Evolutionary conservation across 1,284 basidiomycete genomes (phyloP).

Genomic region (Sutorius eximius): DNA sequence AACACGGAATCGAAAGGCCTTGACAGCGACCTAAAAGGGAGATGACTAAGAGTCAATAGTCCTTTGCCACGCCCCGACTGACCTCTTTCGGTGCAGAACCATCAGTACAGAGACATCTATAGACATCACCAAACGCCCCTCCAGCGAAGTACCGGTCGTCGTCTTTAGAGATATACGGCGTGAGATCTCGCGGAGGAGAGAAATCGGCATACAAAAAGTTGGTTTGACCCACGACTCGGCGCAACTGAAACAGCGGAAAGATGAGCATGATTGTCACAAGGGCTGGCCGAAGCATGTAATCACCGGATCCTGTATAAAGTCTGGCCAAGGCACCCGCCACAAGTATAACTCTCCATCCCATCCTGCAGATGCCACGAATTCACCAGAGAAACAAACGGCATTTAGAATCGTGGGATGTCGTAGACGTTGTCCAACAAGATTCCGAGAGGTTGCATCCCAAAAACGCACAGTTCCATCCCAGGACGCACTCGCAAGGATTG

Average conservation of each 20-base stretch:
- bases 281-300: too few relatives aligned
- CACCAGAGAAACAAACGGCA: background rate
- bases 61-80: too few relatives aligned
- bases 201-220: too few relatives aligned
- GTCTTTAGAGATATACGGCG: background rate
- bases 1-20: slow-evolving; percentile 12
- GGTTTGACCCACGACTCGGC: too few relatives aligned
- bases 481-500: too few relatives aligned
- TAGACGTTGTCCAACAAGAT: background rate
- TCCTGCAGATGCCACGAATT: slow-evolving; percentile 4
- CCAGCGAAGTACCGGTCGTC: background rate
- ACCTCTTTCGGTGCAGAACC: background rate
- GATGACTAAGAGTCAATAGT: too few relatives aligned
- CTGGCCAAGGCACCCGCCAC: too few relatives aligned
- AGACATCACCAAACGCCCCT: background rate
- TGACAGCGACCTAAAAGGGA: slow-evolving; percentile 15
- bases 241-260: too few relatives aligned
- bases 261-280: too few relatives aligned
- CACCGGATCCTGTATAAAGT: too few relatives aligned
- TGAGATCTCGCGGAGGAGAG: background rate
- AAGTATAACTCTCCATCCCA: too few relatives aligned
- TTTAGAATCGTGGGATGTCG: background rate
- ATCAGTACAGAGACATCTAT: background rate
- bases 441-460: slow-evolving; percentile 7
- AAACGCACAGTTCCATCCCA: slow-evolving; percentile 6